These are phyloP conservation scores for Colletotrichum cordylinicola DNA, from an alignment of 2,329 filamentous ascomycete genomes.

Conservation along the genomic window DNA sequence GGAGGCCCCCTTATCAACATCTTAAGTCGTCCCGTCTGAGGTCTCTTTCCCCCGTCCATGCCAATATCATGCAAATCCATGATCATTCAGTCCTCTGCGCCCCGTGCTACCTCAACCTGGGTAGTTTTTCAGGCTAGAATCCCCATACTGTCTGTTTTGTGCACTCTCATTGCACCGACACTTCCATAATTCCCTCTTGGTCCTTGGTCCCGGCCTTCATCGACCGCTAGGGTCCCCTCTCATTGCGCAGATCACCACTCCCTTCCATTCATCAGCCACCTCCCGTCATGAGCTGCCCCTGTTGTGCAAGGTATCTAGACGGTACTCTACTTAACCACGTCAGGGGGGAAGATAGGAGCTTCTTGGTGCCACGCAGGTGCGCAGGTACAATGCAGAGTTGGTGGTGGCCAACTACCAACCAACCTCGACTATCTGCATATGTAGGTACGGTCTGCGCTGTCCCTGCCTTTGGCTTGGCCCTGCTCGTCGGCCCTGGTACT, in stretches of 20 bases:
- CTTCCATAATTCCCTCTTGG: not conserved
- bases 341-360: not conserved
- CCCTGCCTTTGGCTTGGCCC: not conserved
- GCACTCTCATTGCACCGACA: not conserved
- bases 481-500: not conserved
- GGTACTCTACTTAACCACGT: not conserved
- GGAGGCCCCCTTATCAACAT: not conserved
- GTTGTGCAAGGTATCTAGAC: not conserved
- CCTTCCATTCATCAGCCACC: conserved; percentile 1
- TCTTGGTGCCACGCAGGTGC: not conserved
- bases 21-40: not conserved
- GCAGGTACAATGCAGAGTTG: not conserved
- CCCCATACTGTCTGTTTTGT: not conserved
- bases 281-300: not conserved
- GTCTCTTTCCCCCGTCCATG: not conserved
- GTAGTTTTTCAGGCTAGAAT: not conserved
- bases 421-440: not conserved
- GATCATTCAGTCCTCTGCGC: not conserved
- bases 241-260: conserved; percentile 4
- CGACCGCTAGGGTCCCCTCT: not conserved
- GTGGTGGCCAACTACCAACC: not conserved
- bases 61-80: not conserved
- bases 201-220: not conserved
- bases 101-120: not conserved
- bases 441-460: not conserved